Conservation (phyloP, 345 rosid genomes). For the Gossypium arboreum region DNA sequence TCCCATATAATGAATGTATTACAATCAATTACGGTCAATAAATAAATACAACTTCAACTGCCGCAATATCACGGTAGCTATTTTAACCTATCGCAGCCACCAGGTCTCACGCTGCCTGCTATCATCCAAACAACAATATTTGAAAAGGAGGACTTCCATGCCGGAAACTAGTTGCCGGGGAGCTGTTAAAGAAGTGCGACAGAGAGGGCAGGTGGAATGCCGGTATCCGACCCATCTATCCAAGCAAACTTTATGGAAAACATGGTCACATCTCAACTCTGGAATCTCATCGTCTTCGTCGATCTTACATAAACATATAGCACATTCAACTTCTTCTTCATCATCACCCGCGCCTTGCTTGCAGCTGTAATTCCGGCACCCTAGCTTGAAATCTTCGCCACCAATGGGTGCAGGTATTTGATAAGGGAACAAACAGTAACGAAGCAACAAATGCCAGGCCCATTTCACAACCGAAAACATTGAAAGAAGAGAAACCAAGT, state of each 20-base stretch:
- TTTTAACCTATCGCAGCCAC: conserved; percentile 35
- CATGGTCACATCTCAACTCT: conserved; percentile 32
- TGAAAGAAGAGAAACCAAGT: background rate
- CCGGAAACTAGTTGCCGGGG: background rate
- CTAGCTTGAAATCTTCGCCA: background rate
- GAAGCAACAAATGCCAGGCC: conserved; percentile 3
- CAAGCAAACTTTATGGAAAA: conserved; percentile 39
- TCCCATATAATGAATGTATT: background rate
- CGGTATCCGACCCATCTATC: conserved; percentile 27
- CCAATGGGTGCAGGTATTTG: background rate
- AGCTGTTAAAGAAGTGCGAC: conserved; percentile 23
- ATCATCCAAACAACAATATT: conserved; percentile 9
- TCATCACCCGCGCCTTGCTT: background rate
- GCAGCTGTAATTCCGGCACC: background rate
- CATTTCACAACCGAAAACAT: background rate
- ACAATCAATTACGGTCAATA: background rate
- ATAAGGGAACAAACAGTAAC: background rate
- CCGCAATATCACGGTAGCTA: background rate
- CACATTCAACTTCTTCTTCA: conserved; percentile 17
- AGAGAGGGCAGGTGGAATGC: conserved; percentile 34
- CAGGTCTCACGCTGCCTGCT: conserved; percentile 22
- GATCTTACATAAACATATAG: conserved; percentile 25
- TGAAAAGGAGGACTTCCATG: conserved; percentile 13
- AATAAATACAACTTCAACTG: background rate
- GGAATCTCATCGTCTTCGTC: conserved; percentile 26